Evolutionary conservation across 495 filamentous ascomycete species (phyloP).

Genomic region (Parathielavia hyrcaniae): DNA sequence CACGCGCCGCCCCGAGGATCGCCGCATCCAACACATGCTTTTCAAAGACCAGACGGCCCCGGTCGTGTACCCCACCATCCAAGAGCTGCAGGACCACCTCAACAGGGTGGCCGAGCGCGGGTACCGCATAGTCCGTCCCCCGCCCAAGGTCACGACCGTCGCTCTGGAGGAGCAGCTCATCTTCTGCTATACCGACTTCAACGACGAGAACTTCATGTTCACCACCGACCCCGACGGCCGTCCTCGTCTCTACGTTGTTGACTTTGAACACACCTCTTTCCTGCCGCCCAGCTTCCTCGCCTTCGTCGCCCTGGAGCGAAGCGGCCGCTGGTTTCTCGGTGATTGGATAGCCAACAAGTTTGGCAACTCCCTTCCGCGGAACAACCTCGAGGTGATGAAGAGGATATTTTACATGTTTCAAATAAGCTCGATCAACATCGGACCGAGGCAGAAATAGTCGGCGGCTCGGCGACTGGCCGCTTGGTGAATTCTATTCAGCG

Average conservation of each 20-base stretch:
- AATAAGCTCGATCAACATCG: background rate
- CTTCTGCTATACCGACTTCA: conserved; percentile 13
- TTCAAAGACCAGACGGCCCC: conserved; percentile 3
- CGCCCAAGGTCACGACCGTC: conserved; percentile 1
- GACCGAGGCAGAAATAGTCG: background rate
- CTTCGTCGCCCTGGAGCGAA: background rate
- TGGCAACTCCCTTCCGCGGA: conserved; percentile 4
- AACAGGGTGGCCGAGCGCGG: background rate
- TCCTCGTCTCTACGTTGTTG: conserved; percentile 11
- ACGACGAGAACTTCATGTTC: conserved; percentile 13
- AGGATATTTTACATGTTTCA: conserved; percentile 1
- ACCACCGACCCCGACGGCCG: conserved; percentile 6
- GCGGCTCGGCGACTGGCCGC: too few species aligned
- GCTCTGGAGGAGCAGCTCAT: conserved; percentile 4
- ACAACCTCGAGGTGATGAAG: conserved; percentile 5
- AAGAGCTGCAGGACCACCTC: conserved; percentile 6
- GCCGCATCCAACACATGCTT: conserved; percentile 2
- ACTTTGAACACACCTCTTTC: conserved; percentile 15
- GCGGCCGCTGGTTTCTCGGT: background rate
- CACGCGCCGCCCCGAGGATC: background rate
- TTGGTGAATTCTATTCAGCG: too few species aligned
- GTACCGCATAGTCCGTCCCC: background rate
- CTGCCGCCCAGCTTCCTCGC: conserved; percentile 7
- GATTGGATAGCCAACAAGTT: background rate
- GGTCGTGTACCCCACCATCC: background rate